phyloP scores from a whole-genome alignment of 768 basidiomycete genomes.

The Tulasnella sp. region DNA sequence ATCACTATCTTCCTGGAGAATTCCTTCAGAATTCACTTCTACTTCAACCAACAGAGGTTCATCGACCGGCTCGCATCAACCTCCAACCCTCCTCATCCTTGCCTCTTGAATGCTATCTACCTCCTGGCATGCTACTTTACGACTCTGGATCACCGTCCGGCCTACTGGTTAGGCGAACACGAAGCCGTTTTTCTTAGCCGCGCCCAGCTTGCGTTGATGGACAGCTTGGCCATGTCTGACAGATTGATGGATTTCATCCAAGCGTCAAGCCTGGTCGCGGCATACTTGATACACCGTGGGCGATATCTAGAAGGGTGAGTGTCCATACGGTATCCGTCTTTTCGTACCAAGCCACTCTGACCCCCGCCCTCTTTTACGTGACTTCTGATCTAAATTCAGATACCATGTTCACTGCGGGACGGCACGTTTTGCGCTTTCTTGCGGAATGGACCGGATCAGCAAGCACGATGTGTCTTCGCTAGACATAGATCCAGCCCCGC shows the following conservation, averaged over 20 bases:
- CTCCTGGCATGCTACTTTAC: conserved; percentile 26
- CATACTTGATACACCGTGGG: conserved; percentile 6
- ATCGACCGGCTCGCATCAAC: conserved; percentile 5
- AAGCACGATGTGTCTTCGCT: not conserved
- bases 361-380: not conserved
- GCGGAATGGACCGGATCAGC: conserved; percentile 46
- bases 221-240: conserved; percentile 27
- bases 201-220: conserved; percentile 20
- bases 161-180: conserved; percentile 16
- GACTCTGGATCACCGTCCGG: conserved; percentile 5
- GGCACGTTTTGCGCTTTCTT: conserved; percentile 66
- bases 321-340: not conserved
- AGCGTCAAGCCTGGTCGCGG: conserved; percentile 16
- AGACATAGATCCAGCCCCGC: not conserved
- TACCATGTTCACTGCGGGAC: conserved; percentile 54
- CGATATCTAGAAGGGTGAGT: conserved; percentile 17
- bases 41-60: conserved; percentile 4
- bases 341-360: not conserved
- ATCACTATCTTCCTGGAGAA: conserved; percentile 14
- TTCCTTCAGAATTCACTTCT: not conserved
- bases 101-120: conserved; percentile 28
- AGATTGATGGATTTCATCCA: conserved; percentile 19
- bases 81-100: conserved; percentile 27
- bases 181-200: conserved; percentile 25
- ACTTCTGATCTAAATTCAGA: not conserved